Evolutionary conservation across 2,329 filamentous ascomycete species (phyloP).

Genomic region (Bipolaris gigantea): DNA sequence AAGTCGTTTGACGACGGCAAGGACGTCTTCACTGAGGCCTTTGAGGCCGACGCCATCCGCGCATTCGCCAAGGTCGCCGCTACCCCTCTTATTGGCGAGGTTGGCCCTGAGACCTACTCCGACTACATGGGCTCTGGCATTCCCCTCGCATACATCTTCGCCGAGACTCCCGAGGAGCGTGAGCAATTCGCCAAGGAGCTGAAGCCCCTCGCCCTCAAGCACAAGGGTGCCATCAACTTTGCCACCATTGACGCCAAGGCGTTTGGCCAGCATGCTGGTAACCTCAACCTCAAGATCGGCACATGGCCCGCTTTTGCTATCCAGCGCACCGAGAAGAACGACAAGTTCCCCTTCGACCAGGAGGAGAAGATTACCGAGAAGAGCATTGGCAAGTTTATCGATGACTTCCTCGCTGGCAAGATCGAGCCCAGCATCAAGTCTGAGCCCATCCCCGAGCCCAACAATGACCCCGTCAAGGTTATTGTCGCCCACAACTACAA

Average conservation of each 20-base stretch:
- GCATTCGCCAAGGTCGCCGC: slow-evolving; percentile 82
- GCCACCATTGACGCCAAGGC: slow-evolving; percentile 94
- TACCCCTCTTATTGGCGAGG: slow-evolving; percentile 90
- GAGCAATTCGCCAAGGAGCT: slow-evolving; percentile 73
- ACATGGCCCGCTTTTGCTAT: slow-evolving; percentile 98
- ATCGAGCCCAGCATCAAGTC: slow-evolving; percentile 97
- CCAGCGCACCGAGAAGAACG: slow-evolving; percentile 92
- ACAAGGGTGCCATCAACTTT: slow-evolving; percentile 95
- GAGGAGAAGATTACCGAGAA: slow-evolving; percentile 74
- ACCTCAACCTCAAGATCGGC: slow-evolving; percentile 95
- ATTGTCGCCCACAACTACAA: slow-evolving; percentile 95
- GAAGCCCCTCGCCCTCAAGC: slow-evolving; percentile 85
- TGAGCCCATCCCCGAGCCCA: slow-evolving; percentile 90
- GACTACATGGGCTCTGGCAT: slow-evolving; percentile 91
- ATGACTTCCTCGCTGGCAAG: slow-evolving; percentile 84
- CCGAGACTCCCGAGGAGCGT: slow-evolving; percentile 88
- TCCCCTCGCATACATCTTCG: slow-evolving; percentile 96
- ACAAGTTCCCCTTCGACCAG: slow-evolving; percentile 94
- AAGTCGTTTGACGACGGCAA: slow-evolving; percentile 98
- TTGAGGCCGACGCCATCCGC: slow-evolving; percentile 77
- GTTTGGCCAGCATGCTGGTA: slow-evolving; percentile 91
- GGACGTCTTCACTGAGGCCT: slow-evolving; percentile 77
- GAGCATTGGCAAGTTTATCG: slow-evolving; percentile 78
- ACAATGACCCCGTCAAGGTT: slow-evolving; percentile 84
- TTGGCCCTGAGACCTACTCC: slow-evolving; percentile 95